These are phyloP conservation scores for Bidens hawaiensis DNA, from an alignment of 140 eudicot genomes.

Conservation along the genomic window DNA sequence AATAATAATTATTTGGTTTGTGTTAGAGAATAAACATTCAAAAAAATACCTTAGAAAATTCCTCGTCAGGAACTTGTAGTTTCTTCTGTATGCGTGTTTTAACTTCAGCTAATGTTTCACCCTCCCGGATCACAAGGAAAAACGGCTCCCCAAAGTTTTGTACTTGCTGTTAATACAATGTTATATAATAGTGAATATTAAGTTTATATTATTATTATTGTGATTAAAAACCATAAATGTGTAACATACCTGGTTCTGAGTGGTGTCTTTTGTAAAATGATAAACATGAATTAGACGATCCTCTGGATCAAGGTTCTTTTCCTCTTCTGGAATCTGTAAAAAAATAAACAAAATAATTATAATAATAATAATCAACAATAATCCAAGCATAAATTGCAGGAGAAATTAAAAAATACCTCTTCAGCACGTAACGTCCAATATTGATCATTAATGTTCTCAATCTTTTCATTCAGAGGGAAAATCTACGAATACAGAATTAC, in stretches of 20 bases:
- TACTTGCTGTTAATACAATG: constrained; percentile 44
- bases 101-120: constrained; percentile 72
- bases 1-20: neutral
- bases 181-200: neutral
- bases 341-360: neutral
- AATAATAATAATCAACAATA: too few relatives aligned
- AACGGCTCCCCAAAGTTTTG: constrained; percentile 84
- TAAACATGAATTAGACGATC: constrained; percentile 72
- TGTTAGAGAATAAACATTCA: neutral
- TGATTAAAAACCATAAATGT: neutral
- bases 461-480: constrained; percentile 71
- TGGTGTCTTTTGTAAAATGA: constrained; percentile 64
- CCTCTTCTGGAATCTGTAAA: constrained; percentile 80
- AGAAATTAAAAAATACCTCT: constrained; percentile 45
- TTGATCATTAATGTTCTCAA: constrained; percentile 91
- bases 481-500: constrained; percentile 43
- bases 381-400: neutral
- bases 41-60: constrained; percentile 61
- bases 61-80: constrained; percentile 78
- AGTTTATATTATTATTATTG: neutral
- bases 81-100: constrained; percentile 70
- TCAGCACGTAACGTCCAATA: constrained; percentile 96
- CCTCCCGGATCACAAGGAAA: constrained; percentile 69
- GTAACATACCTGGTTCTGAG: constrained; percentile 62
- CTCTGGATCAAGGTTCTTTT: constrained; percentile 59